Conservation (phyloP, 169 alveolate genomes). For the Neospora caninum region DNA sequence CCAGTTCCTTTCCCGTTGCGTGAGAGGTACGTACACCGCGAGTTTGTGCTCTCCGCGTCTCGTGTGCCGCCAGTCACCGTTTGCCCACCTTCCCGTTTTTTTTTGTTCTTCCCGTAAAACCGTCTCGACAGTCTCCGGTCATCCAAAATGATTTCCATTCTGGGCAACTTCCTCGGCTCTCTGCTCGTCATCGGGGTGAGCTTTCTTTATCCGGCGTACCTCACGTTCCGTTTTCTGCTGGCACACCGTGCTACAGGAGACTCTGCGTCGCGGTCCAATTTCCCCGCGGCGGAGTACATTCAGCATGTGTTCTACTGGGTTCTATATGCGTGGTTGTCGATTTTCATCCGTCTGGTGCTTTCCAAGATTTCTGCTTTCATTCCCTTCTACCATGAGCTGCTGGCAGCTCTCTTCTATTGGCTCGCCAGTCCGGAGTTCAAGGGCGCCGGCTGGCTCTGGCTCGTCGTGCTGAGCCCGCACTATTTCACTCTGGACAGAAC, state of each 20-base stretch:
- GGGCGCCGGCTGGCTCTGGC: constrained; percentile 71
- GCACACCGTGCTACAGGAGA: neutral
- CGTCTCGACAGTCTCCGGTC: no score
- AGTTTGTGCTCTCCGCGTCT: no score
- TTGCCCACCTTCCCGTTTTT: no score
- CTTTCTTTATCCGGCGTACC: constrained; percentile 65
- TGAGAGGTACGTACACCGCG: no score
- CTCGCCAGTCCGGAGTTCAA: constrained; percentile 67
- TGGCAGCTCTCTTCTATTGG: constrained; percentile 66
- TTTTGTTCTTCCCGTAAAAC: no score
- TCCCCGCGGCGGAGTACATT: constrained; percentile 44
- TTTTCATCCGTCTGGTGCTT: constrained; percentile 49
- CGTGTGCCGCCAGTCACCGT: no score
- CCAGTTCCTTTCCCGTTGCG: no score
- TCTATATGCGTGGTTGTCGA: constrained; percentile 57
- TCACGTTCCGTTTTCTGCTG: constrained; percentile 58
- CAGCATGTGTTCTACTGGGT: constrained; percentile 68
- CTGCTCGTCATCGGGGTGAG: constrained; percentile 56
- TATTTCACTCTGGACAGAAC: constrained; percentile 10
- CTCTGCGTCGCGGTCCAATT: neutral
- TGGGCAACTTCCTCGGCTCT: constrained; percentile 68
- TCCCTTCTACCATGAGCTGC: constrained; percentile 63
- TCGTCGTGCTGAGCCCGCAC: constrained; percentile 51
- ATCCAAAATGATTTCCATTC: constrained; percentile 33
- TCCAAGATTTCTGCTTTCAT: constrained; percentile 29